Evolutionary conservation across 116 monocot genomes (phyloP), one percentile per base, ranked within the genome.

Genomic region (Papilionanthe hybrid): DNA sequence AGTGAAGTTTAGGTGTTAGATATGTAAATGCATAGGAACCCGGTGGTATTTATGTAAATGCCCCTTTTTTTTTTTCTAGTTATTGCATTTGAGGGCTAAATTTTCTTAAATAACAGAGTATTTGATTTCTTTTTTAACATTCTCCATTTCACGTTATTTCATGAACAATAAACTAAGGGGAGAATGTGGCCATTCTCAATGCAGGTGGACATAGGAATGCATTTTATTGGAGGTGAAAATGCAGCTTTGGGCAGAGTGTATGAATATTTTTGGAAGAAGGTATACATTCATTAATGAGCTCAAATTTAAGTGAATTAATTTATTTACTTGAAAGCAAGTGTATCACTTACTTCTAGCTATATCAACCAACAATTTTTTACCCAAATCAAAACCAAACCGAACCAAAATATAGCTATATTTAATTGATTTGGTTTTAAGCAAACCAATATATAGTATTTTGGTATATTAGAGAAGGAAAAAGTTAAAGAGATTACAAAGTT

Each of bases 221-320:
- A 75, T 17, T 97, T 97, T 81, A 23, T 87, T 7, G 97, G 97
- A 78, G 97, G 97, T 75, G 97, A 97, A 76, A 92, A 42, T 86
- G 91, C 92, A 80, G 94, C 97, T 78, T 78, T 97, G 78, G 87
- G 81, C 5, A 92, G 94, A 78, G 86, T 97, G 29, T 23, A 80
- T 45, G 96, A 97, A 43, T 97, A 97, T 83, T 91, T 94, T 85
- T 97, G 94, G 97, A 94, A 86, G 71, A 97, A 92, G 88, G 96
- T 78, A 71, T 30, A 5, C 29, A 71, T 71, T 11, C 5, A 12
- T 15, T 10, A 29, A 41, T 71, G 71, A 18, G 71, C 37, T 32
- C 13, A 5, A 5, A 22, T 65, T 23, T 65, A 37, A 37, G 4
- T 37, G 37, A 37, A 37, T 37, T 37, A 37, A 37, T 37, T 37